phyloP scores from a whole-genome alignment of 2,329 filamentous ascomycete species.

The Aspergillus thermomutatus region DNA sequence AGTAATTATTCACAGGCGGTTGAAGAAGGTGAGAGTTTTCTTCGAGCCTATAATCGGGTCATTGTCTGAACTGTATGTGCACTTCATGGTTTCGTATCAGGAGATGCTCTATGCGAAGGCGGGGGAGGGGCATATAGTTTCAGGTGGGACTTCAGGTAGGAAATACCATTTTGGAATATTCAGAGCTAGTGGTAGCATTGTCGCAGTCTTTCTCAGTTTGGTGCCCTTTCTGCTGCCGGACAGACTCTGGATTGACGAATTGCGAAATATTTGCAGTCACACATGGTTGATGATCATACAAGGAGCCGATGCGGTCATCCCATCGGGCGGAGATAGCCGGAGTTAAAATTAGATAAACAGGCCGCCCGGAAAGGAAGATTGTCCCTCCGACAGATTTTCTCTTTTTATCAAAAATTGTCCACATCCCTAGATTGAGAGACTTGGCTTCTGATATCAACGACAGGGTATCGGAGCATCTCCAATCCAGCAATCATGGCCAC shows the following conservation, averaged over 20 bases:
- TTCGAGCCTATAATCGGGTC: slow-evolving; percentile 63
- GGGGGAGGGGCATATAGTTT: slow-evolving; percentile 15
- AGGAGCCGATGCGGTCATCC: slow-evolving; percentile 5
- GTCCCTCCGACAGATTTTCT: slow-evolving; percentile 30
- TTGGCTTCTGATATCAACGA: slow-evolving; percentile 4
- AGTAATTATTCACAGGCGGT: slow-evolving; percentile 96
- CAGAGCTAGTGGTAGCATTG: slow-evolving; percentile 38
- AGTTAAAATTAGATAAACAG: slow-evolving; percentile 24
- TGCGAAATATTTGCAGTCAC: not conserved
- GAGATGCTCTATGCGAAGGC: not conserved
- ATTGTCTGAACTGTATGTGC: not conserved
- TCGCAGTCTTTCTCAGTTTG: not conserved
- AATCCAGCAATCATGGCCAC: slow-evolving; percentile 30
- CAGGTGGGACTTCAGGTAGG: not conserved
- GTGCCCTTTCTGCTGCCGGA: not conserved
- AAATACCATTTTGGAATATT: slow-evolving; percentile 47
- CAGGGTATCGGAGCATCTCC: slow-evolving; percentile 11
- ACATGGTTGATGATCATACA: slow-evolving; percentile 1
- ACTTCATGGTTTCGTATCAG: slow-evolving; percentile 2
- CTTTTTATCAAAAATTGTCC: slow-evolving; percentile 9
- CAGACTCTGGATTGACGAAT: not conserved
- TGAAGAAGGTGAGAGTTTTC: slow-evolving; percentile 89
- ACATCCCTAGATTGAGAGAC: slow-evolving; percentile 2
- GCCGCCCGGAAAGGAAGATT: slow-evolving; percentile 28
- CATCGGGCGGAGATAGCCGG: slow-evolving; percentile 9